These are phyloP conservation scores for Chaetomium sp. DNA, from an alignment of 2,329 filamentous ascomycete genomes.

Conservation along the genomic window DNA sequence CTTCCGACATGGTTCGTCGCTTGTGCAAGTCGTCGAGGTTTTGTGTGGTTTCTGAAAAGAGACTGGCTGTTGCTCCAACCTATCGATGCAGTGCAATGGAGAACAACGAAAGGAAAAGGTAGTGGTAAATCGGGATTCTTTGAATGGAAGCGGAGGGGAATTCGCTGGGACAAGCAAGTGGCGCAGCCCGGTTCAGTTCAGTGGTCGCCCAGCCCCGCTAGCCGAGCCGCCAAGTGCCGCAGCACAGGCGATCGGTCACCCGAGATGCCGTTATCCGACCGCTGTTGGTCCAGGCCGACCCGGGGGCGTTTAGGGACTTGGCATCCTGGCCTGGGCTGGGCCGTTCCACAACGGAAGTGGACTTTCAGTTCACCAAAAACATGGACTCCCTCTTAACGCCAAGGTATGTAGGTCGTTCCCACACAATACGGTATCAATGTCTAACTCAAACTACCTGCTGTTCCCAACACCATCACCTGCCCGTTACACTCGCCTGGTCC, in stretches of 20 bases:
- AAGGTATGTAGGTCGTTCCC: not conserved
- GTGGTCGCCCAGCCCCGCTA: not conserved
- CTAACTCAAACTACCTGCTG: not conserved
- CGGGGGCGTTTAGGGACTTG: not conserved
- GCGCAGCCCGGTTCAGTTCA: not conserved
- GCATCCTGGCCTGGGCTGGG: not conserved
- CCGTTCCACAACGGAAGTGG: not conserved
- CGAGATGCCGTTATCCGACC: constrained; percentile 13
- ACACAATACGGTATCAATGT: not conserved
- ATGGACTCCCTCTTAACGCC: not conserved
- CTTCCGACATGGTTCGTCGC: constrained; percentile 47
- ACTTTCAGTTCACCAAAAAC: too few relatives aligned
- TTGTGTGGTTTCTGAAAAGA: not conserved
- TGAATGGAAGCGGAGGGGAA: not conserved
- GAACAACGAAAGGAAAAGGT: not conserved
- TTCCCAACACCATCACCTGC: not conserved
- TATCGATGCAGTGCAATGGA: not conserved
- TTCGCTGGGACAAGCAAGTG: constrained; percentile 9
- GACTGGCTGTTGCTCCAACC: not conserved
- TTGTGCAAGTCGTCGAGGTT: not conserved
- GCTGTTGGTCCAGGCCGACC: not conserved
- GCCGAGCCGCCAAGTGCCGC: constrained; percentile 14
- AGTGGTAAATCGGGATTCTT: not conserved
- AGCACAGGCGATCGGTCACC: constrained; percentile 3
- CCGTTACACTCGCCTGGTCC: not conserved